Evolutionary conservation across 495 filamentous ascomycete genomes (phyloP).

Genomic region (Podospora didyma): DNA sequence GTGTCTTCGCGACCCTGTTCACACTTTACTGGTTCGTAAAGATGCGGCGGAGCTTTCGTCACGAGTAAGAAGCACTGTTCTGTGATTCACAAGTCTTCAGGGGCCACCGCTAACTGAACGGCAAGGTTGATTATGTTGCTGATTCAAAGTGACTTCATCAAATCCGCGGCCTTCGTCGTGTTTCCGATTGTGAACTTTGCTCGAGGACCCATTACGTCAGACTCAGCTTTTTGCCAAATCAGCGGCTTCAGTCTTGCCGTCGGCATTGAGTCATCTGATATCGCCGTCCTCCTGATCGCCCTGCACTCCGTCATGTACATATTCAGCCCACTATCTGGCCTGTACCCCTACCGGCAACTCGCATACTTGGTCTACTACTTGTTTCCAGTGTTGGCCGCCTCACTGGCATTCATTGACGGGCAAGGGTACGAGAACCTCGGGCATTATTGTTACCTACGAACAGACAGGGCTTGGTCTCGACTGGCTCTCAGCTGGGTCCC

Average conservation of each 20-base stretch:
- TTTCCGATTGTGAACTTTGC: constrained; percentile 53
- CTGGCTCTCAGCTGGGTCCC: constrained; percentile 67
- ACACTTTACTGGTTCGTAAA: constrained; percentile 68
- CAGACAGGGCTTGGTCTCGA: constrained; percentile 59
- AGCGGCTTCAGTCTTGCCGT: constrained; percentile 61
- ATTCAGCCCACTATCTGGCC: constrained; percentile 56
- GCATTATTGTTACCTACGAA: constrained; percentile 63
- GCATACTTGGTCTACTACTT: constrained; percentile 53
- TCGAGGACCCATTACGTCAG: constrained; percentile 40
- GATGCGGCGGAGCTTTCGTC: constrained; percentile 70
- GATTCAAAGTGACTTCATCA: constrained; percentile 65
- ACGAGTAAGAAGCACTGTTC: constrained; percentile 56
- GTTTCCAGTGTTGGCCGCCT: constrained; percentile 55
- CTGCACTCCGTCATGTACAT: constrained; percentile 67
- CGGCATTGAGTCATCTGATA: constrained; percentile 65
- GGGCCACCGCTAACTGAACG: constrained; percentile 4
- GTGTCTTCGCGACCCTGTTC: constrained; percentile 45
- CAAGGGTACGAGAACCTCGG: constrained; percentile 56
- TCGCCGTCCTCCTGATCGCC: constrained; percentile 65
- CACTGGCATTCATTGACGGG: constrained; percentile 59
- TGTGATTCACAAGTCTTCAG: too few relatives aligned
- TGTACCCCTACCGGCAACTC: constrained; percentile 58
- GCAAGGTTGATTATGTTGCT: constrained; percentile 65
- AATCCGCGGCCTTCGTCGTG: constrained; percentile 60
- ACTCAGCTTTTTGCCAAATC: constrained; percentile 59